A percentile compares a stretch with the other conserved stretches of the same genome.
phyloP scores from a whole-genome alignment of 352 stramenopile genomes.

The Phytophthora megakarya region DNA sequence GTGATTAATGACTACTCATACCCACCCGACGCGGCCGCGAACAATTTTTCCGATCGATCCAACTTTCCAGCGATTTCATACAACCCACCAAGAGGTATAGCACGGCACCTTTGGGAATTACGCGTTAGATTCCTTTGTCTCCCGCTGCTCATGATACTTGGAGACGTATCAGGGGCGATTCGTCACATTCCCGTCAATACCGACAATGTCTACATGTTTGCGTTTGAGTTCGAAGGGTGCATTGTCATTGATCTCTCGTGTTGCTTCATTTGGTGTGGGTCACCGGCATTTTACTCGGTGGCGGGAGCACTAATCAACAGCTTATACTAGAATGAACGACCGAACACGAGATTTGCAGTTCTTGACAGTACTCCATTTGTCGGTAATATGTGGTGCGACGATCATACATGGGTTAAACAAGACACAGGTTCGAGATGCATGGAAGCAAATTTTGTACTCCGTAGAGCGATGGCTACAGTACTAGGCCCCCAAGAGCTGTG shows the following conservation, averaged over 20 bases:
- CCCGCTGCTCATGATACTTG: not conserved
- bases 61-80: not conserved
- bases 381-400: slow-evolving; percentile 7
- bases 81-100: not conserved
- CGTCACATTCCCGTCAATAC: not conserved
- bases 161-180: not conserved
- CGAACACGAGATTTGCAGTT: not conserved
- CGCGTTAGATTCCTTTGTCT: not conserved
- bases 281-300: not conserved
- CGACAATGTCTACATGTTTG: slow-evolving; percentile 4
- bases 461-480: not conserved
- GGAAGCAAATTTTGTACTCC: slow-evolving; percentile 7
- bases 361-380: not conserved
- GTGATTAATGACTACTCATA: slow-evolving; percentile 6
- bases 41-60: not conserved
- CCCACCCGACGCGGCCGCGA: not conserved
- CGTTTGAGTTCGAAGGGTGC: not conserved
- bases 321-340: not conserved
- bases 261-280: not conserved
- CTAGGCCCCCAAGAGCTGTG: not conserved
- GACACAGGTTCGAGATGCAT: slow-evolving; percentile 4
- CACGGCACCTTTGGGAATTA: not conserved
- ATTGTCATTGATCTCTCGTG: not conserved
- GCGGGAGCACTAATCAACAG: not conserved
- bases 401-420: not conserved